These are phyloP conservation scores for Raffaelea ambrosiae DNA, from an alignment of 2,329 filamentous ascomycete species.

Conservation along the genomic window DNA sequence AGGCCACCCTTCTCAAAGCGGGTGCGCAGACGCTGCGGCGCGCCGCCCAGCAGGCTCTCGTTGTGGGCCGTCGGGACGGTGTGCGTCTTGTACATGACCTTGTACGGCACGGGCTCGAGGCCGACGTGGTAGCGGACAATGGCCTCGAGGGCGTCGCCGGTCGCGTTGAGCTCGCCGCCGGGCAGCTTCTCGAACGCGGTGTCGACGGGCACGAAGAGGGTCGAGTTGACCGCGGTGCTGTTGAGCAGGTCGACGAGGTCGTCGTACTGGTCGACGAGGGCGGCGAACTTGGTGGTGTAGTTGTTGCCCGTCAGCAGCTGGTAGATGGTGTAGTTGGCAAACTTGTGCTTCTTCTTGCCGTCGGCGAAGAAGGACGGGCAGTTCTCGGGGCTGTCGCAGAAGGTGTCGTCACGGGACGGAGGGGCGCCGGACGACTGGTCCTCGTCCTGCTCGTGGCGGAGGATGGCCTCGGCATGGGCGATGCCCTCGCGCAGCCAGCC, in stretches of 20 bases:
- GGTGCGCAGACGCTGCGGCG: slow-evolving; percentile 65
- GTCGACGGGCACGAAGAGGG: slow-evolving; percentile 73
- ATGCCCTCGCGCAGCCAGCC: slow-evolving; percentile 7
- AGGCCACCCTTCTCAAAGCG: slow-evolving; percentile 54
- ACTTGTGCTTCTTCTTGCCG: slow-evolving; percentile 14
- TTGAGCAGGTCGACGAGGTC: slow-evolving; percentile 68
- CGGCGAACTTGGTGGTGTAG: slow-evolving; percentile 67
- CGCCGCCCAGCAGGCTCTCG: slow-evolving; percentile 49
- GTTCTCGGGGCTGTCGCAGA: too few relatives aligned
- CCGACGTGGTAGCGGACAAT: slow-evolving; percentile 70
- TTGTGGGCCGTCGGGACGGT: slow-evolving; percentile 65
- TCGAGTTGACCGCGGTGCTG: slow-evolving; percentile 64
- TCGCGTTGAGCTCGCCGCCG: slow-evolving; percentile 38
- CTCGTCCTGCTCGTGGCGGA: not conserved
- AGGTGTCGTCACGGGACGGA: not conserved
- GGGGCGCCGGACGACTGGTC: not conserved
- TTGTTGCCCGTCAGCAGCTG: slow-evolving; percentile 68
- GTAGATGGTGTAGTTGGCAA: slow-evolving; percentile 66
- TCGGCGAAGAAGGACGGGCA: too few relatives aligned
- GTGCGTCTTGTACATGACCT: slow-evolving; percentile 57
- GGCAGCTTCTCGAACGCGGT: slow-evolving; percentile 58
- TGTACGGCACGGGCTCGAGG: slow-evolving; percentile 56
- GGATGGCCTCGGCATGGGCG: not conserved
- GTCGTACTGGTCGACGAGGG: slow-evolving; percentile 64
- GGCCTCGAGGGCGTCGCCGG: slow-evolving; percentile 54